Base-by-base conservation (phyloP, 108 stramenopile species). In the Conticribra weissflogii region DNA sequence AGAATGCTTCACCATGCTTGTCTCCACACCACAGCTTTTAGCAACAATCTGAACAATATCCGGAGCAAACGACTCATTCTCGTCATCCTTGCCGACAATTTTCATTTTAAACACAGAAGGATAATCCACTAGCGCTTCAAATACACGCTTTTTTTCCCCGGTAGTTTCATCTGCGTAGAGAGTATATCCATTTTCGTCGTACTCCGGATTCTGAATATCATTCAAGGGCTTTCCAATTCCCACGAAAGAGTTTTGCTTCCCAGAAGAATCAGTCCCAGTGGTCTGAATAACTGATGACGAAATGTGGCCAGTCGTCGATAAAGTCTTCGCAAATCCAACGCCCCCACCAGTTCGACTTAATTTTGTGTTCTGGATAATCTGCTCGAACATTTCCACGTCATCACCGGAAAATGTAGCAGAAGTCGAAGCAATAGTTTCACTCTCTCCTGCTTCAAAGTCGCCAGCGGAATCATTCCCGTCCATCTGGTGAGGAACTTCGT, bases 61-160 rank as follows among this genome's bases (percentile, higher is more conserved):
- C 16, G 64, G 59, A 19, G 83, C 85, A 76, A 96, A 96, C 12
- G 86, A 78, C 56, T 92, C 92, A 52, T 89, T 81, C 3, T 68
- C 87, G 25, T 71, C 78, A 50, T 79, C 78, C 30, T 71, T 44
- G 15, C 95, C 95, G 17, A 96, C 86, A 72, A 96, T 92, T 63
- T 96, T 96, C 82, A 96, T 74, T 25, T 84, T 89, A 61, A 94
- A 94, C 23, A 77, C 62, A n/a, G 81, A 91, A 3, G 95, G 95
- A 71, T 94, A 96, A n/a, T 89, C 85, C 1, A 96, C 87, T n/a
- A 96, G 76, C 3, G 90, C 91, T 59, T 94, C 95, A 66, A 96
- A 94, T 0, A 96, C 92, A 12, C 95, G 87, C 19, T 86, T 86
- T 74, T 93, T 94, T 52, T 94, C 84, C 33, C 92, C 92, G 3